phyloP scores from a whole-genome alignment of 805 yeast species.

The Yamadazyma sp. region DNA sequence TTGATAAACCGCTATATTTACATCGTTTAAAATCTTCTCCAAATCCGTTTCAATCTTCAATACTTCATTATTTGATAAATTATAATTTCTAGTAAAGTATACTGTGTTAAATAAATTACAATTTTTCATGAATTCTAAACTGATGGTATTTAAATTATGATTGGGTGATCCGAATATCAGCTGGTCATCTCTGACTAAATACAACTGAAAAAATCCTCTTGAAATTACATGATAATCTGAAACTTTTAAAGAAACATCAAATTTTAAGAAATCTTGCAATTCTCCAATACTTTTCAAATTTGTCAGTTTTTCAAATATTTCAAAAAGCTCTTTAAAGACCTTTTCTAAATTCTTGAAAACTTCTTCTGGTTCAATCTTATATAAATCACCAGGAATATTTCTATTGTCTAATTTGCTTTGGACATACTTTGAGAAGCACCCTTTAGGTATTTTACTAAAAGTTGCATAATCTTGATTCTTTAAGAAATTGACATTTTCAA shows the following conservation, averaged over 20 bases:
- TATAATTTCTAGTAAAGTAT: slow-evolving; percentile 12
- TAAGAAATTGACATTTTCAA: slow-evolving; percentile 9
- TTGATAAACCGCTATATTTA: slow-evolving; percentile 42
- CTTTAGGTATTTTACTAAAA: slow-evolving; percentile 15
- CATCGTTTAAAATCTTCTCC: slow-evolving; percentile 39
- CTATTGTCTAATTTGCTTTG: slow-evolving; percentile 36
- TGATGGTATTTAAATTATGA: slow-evolving; percentile 24
- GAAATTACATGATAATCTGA: slow-evolving; percentile 43
- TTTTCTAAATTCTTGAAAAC: slow-evolving; percentile 19
- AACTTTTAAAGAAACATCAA: slow-evolving; percentile 22
- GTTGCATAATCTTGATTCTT: slow-evolving; percentile 1
- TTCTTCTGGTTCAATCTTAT: slow-evolving; percentile 17
- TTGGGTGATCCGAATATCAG: slow-evolving; percentile 46
- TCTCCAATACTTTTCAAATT: slow-evolving; percentile 20
- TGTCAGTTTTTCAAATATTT: slow-evolving; percentile 17
- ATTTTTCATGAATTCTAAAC: slow-evolving; percentile 39
- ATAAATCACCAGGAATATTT: slow-evolving; percentile 35
- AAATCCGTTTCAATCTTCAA: slow-evolving; percentile 12
- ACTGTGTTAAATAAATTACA: slow-evolving; percentile 21
- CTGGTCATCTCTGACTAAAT: slow-evolving; percentile 59
- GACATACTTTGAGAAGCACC: slow-evolving; percentile 32
- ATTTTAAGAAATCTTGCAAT: slow-evolving; percentile 24
- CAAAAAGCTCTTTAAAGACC: slow-evolving; percentile 19
- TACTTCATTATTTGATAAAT: slow-evolving; percentile 8
- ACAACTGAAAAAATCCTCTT: slow-evolving; percentile 61